Percentiles rank a stretch among this genome's conserved stretches.
phyloP scores from a whole-genome alignment of 495 filamentous ascomycete genomes.

The Mytilinidion resinicola region DNA sequence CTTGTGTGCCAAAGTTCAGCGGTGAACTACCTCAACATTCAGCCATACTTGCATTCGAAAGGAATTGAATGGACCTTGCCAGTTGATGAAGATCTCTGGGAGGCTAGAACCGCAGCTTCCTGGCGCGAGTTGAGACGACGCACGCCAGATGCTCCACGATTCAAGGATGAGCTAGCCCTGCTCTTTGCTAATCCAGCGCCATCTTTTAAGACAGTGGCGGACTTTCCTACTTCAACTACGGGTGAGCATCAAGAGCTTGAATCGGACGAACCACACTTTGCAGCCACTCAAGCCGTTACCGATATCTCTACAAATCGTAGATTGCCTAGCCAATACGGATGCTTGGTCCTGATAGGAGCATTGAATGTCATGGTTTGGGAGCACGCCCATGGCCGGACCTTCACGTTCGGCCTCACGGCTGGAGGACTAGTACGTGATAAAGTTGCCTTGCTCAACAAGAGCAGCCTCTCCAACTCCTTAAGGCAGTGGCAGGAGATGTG shows the following conservation, averaged over 20 bases:
- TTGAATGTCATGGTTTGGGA: background rate
- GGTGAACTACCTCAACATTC: background rate
- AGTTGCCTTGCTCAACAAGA: background rate
- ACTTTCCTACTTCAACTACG: background rate
- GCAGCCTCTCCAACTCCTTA: background rate
- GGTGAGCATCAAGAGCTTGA: background rate
- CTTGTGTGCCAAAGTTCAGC: background rate
- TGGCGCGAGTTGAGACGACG: background rate
- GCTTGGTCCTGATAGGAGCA: background rate
- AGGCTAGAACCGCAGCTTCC: background rate
- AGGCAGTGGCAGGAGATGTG: background rate
- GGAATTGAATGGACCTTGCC: background rate
- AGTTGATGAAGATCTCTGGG: background rate
- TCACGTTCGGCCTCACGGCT: background rate
- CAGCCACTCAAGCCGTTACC: background rate
- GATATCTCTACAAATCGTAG: background rate
- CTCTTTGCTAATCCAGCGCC: background rate
- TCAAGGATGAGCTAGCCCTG: background rate
- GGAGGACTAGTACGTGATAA: background rate
- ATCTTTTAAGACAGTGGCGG: background rate
- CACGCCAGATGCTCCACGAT: background rate
- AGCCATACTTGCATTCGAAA: background rate
- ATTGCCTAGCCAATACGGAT: background rate
- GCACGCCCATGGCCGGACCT: background rate
- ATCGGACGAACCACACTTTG: background rate